phyloP scores from a whole-genome alignment of 2,329 filamentous ascomycete genomes.

The Botrytis medusae region DNA sequence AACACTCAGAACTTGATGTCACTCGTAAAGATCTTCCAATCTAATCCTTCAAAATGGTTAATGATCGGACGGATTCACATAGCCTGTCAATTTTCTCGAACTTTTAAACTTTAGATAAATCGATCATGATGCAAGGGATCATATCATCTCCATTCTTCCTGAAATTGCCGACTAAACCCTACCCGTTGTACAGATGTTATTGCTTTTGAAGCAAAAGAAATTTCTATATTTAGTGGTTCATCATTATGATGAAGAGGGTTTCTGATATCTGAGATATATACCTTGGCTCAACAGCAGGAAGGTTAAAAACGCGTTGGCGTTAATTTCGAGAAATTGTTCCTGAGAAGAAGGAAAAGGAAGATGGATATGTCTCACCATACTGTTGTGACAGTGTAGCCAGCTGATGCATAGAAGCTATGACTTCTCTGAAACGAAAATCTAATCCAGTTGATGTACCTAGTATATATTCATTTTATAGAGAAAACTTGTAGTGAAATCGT shows the following conservation, averaged over 20 bases:
- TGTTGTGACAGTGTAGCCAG: constrained; percentile 2
- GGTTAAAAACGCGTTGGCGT: background rate
- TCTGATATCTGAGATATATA: constrained; percentile 2
- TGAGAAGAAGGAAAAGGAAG: background rate
- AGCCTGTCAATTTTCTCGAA: background rate
- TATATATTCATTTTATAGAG: background rate
- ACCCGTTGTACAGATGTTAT: background rate
- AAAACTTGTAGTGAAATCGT: background rate
- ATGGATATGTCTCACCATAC: background rate
- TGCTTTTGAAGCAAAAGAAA: background rate
- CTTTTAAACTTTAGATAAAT: background rate
- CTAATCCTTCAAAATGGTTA: background rate
- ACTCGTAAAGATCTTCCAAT: background rate
- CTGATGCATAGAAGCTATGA: constrained; percentile 9
- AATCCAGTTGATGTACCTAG: background rate
- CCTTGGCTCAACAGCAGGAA: background rate
- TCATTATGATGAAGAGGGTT: background rate
- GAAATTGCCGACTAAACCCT: background rate
- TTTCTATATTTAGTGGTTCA: background rate
- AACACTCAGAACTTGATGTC: background rate
- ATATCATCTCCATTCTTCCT: background rate
- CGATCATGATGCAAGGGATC: constrained; percentile 1
- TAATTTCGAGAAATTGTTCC: background rate
- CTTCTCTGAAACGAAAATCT: background rate
- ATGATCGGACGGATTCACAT: background rate